Evolutionary conservation across 768 basidiomycete species (phyloP), one percentile per base, ranked within the genome.

Genomic region (Termitomyces sp.): DNA sequence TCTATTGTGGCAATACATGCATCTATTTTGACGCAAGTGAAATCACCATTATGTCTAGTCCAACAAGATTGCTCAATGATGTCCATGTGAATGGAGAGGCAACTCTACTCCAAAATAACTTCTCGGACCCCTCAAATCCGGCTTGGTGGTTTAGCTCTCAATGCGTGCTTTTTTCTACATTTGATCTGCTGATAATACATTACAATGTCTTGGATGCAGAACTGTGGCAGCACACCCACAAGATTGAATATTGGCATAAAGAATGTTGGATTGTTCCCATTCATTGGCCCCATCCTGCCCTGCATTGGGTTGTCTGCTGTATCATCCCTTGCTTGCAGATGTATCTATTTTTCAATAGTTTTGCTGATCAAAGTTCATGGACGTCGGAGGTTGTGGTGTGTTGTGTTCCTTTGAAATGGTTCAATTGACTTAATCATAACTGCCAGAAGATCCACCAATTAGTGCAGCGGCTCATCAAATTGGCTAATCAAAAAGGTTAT

Each of bases 221-320:
- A 0, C 12, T 73, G 0, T 74, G 72, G 70, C 42, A 53, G 3
- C 31, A 43, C 0, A 51, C 58, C 0, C 22, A 29, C 0, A 44
- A 35, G 2, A 56, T 56, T 0, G 25, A 50, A 16, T 77, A 66
- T 49, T 75, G 73, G 72, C 13, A 10, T 0, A 70, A 68, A 44
- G 42, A 59, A 12, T 5, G 61, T 0, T 77, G 75, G 74, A 68
- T 76, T 7, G 36, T 77, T 9, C 76, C 73, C 0, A 70, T 76
- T 16, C 73, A 76, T 45, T 53, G 64, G 1, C 56, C 40, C 0
- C 2, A 3, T 11, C 49, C 53, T 5, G 55, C 58, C 2, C 43
- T 60, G 1, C 73, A 76, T 57, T 76, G 70, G 69, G 69, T 74
- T 0, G 54, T 73, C 31, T 68, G 67, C 52, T 60, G 59, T 7